A percentile compares a stretch with the other conserved stretches of the same genome.
phyloP scores from a whole-genome alignment of 108 stramenopile species.

The Skeletonema tropicum region DNA sequence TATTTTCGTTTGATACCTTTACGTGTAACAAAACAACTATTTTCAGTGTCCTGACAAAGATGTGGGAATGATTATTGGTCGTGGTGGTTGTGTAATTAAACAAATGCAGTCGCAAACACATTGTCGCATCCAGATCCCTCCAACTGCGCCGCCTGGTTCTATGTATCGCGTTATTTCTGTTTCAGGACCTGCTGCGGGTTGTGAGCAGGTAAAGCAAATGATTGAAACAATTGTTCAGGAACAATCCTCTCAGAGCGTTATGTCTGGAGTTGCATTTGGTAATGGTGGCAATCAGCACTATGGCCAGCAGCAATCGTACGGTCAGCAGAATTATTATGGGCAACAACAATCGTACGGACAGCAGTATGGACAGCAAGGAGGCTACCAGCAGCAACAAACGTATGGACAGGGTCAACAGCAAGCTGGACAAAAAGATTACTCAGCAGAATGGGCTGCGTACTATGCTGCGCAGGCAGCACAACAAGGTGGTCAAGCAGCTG shows the following conservation, averaged over 20 bases:
- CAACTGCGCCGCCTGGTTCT: slow-evolving; percentile 72
- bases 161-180: slow-evolving; percentile 82
- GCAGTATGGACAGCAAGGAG: slow-evolving; percentile 43
- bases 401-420: slow-evolving; percentile 45
- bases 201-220: slow-evolving; percentile 67
- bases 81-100: slow-evolving; percentile 85
- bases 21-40: slow-evolving; percentile 2
- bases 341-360: slow-evolving; percentile 36
- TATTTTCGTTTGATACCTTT: neutral
- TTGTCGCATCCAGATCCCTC: slow-evolving; percentile 86
- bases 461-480: slow-evolving; percentile 67
- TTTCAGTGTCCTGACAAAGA: slow-evolving; percentile 78
- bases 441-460: slow-evolving; percentile 76
- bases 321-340: slow-evolving; percentile 52
- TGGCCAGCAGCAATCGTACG: slow-evolving; percentile 52
- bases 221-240: slow-evolving; percentile 82
- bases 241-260: slow-evolving; percentile 80
- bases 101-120: slow-evolving; percentile 83
- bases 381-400: slow-evolving; percentile 32
- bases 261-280: slow-evolving; percentile 62
- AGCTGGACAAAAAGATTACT: slow-evolving; percentile 57
- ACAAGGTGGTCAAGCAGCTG: slow-evolving; percentile 20
- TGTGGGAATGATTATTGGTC: slow-evolving; percentile 90
- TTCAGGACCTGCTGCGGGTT: slow-evolving; percentile 73
- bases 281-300: slow-evolving; percentile 48